Conservation (phyloP, 2,329 filamentous ascomycete species). For the Nemania diffusa region DNA sequence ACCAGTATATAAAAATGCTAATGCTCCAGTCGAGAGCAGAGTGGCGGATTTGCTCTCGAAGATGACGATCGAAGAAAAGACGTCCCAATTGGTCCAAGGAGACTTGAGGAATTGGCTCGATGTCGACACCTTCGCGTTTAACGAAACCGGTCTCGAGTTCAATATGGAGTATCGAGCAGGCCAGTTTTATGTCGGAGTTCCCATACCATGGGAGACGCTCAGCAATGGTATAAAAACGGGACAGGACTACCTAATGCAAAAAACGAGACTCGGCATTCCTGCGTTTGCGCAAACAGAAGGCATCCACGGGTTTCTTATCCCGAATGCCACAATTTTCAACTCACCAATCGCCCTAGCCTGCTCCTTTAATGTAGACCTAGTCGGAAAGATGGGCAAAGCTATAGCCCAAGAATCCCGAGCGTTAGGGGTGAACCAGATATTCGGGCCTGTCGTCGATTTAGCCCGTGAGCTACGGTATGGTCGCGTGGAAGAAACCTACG, state of each 20-base stretch:
- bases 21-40: constrained; percentile 69
- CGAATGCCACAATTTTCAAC: constrained; percentile 82
- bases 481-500: constrained; percentile 78
- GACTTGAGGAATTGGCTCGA: constrained; percentile 81
- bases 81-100: constrained; percentile 74
- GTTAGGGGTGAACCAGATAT: constrained; percentile 77
- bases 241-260: constrained; percentile 75
- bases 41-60: constrained; percentile 74
- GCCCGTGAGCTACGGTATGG: constrained; percentile 77
- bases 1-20: constrained; percentile 71
- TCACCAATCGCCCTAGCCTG: constrained; percentile 78
- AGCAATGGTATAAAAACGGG: constrained; percentile 70
- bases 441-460: constrained; percentile 76
- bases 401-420: constrained; percentile 74
- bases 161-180: constrained; percentile 75
- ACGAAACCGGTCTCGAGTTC: constrained; percentile 71
- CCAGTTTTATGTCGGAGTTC: constrained; percentile 77
- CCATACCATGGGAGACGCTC: constrained; percentile 71
- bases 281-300: constrained; percentile 79
- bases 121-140: constrained; percentile 72
- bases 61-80: constrained; percentile 81
- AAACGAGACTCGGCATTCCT: constrained; percentile 76
- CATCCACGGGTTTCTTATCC: constrained; percentile 76
- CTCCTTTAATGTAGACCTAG: constrained; percentile 73
- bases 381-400: constrained; percentile 72